Evolutionary conservation across 306 rosid species (phyloP), one percentile per base, ranked within the genome.

Genomic region (Cucumis cinereus): DNA sequence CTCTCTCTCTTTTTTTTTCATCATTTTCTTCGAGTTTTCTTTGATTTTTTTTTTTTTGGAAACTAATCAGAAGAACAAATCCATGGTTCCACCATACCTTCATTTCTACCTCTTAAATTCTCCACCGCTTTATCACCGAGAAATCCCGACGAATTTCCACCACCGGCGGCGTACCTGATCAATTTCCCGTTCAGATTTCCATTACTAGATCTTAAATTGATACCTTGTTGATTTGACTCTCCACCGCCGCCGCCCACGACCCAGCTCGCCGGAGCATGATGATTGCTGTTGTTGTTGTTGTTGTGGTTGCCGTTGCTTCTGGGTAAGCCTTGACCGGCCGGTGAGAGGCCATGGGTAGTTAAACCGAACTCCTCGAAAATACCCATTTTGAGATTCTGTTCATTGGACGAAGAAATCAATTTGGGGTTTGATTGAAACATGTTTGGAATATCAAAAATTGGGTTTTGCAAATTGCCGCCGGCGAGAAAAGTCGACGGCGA

Each of bases 51-150:
- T 12, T 45, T 45, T 45, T 45, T 28, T 5, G 8, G n/a, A n/a
- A 69, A 35, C 79, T 82, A 93, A 81, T 95, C 97, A 30, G 99
- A 90, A 61, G 99, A 95, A 85, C 97, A 95, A 84, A 95, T 90
- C 98, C 98, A 95, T 54, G 99, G 87, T 87, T 95, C 97, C 80
- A 90, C 86, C 88, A 89, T 95, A 90, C 96, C 97, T 95, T 88
- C 97, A 59, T 75, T 84, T 85, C 98, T 86, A 9, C 85, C 61
- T 12, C 61, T 72, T 17, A 16, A 35, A 72, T 72, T 72, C 76
- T 72, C 93, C 4, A 84, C 77, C 70, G 80, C 88, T 52, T 83
- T 90, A 30, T 85, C 85, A 33, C 86, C 86, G 24, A 82, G 84
- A 81, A 80, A 80, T 74, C 85, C 88, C 43, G 89, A 77, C 0